A percentile compares a stretch with the other conserved stretches of the same genome.
Conservation (phyloP, 352 stramenopile species). For the Globisporangium emineosum region DNA sequence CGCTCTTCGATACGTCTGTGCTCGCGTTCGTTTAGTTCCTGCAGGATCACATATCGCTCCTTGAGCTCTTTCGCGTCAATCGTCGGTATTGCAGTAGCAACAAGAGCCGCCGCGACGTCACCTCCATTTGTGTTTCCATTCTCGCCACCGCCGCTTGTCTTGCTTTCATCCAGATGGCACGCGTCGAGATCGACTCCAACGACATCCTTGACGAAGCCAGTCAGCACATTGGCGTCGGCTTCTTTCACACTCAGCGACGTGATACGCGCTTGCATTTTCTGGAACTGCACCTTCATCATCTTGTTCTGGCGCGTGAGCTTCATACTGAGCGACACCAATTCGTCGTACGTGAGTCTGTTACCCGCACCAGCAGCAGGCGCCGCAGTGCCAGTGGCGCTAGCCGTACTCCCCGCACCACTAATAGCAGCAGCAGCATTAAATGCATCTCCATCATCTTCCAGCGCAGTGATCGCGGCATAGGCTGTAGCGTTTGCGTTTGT, state of each 20-base stretch:
- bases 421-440: background rate
- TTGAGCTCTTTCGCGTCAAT: conserved; percentile 44
- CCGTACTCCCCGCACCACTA: background rate
- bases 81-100: conserved; percentile 18
- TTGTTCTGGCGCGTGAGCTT: conserved; percentile 89
- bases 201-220: conserved; percentile 55
- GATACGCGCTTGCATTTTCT: conserved; percentile 66
- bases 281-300: conserved; percentile 80
- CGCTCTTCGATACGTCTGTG: conserved; percentile 18
- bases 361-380: conserved; percentile 2
- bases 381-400: background rate
- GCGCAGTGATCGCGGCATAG: conserved; percentile 8
- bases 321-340: conserved; percentile 81
- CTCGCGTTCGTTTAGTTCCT: conserved; percentile 43
- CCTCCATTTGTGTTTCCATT: conserved; percentile 10
- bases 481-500: conserved; percentile 5
- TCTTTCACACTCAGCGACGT: conserved; percentile 33
- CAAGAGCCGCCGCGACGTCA: conserved; percentile 2
- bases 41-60: conserved; percentile 47
- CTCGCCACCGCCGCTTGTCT: conserved; percentile 3
- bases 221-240: conserved; percentile 44
- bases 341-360: conserved; percentile 65
- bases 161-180: conserved; percentile 32
- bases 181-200: conserved; percentile 66
- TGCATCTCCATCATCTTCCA: conserved; percentile 2